phyloP scores from a whole-genome alignment of 129 eudicot species.

The Escallonia rubra region DNA sequence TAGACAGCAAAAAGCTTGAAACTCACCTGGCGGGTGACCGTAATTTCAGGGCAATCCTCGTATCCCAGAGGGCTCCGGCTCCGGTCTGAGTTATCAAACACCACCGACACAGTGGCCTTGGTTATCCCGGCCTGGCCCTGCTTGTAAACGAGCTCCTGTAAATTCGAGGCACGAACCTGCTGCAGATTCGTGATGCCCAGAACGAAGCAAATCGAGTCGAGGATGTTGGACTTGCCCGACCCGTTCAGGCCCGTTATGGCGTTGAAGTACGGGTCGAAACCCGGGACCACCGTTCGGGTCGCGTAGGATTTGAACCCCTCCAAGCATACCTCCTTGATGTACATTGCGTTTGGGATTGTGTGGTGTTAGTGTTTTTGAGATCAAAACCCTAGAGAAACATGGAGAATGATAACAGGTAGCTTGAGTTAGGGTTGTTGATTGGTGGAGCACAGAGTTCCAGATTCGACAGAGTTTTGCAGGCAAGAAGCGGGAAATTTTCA shows the following conservation, averaged over 20 bases:
- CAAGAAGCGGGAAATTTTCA: too few relatives aligned
- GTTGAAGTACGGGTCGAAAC: slow-evolving; percentile 91
- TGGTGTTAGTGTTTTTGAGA: slow-evolving; percentile 12
- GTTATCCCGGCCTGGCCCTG: slow-evolving; percentile 99
- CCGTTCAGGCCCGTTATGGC: slow-evolving; percentile 97
- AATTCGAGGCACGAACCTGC: slow-evolving; percentile 93
- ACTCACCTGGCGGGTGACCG: slow-evolving; percentile 95
- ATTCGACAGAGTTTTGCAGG: not conserved
- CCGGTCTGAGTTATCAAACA: slow-evolving; percentile 86
- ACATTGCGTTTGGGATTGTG: slow-evolving; percentile 30
- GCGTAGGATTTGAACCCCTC: slow-evolving; percentile 99
- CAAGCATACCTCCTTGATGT: slow-evolving; percentile 78
- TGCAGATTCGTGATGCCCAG: slow-evolving; percentile 92
- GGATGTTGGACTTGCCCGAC: slow-evolving; percentile 96
- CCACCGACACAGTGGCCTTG: slow-evolving; percentile 92
- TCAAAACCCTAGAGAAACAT: slow-evolving; percentile 11
- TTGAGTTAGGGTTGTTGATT: not conserved
- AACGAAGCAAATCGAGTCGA: slow-evolving; percentile 95
- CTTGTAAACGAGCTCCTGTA: slow-evolving; percentile 97
- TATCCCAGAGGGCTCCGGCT: slow-evolving; percentile 89
- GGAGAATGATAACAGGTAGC: too few relatives aligned
- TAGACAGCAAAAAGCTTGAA: not conserved
- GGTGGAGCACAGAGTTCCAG: not conserved
- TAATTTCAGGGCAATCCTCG: slow-evolving; percentile 85
- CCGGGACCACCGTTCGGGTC: slow-evolving; percentile 86